Base-by-base conservation (phyloP, 2,329 filamentous ascomycete genomes). In the Sclerotinia subarctica region DNA sequence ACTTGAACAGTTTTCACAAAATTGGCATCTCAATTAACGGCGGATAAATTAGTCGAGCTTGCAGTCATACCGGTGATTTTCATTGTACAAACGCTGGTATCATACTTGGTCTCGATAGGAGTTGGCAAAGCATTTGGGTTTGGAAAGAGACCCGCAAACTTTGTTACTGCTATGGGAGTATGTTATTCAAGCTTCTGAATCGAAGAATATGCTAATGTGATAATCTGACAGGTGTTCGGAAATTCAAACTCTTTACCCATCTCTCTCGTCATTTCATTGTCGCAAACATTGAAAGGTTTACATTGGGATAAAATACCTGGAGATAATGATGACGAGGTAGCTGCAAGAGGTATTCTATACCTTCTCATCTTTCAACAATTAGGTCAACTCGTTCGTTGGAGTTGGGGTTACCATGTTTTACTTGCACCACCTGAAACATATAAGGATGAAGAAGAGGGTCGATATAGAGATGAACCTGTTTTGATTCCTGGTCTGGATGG, bases 201-300 rank as follows among this genome's bases (percentile, higher is more conserved):
- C 17, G 29, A n/a, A 38, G 7, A 19, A 49, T 59, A 67, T 67
- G 62, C 62, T 75, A 69, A 73, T 44, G 5, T 75, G 69, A 73
- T 44, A 3, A 5, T 24, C 59, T 59, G 59, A 29, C 70, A 88
- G 86, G 87, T 98, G 60, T 99, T 99, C 78, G 95, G 94, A 74
- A 99, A 99, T 79, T 98, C 94, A 46, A 99, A 99, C 80, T 98
- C 95, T 24, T 85, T 99, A 26, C 95, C 95, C 0, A 98, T 99
- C 70, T 99, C 95, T 0, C 88, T 99, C 67, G 93, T 99, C 70
- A 86, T 98, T 68, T 97, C 94, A 11, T 85, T 99, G 15, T 96
- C 94, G 19, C 91, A 97, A 77, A 99, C 95, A 0, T 84, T 99
- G 68, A 88, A 90, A 74, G 95, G 95, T 7, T 84, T 99, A 44